Percentiles rank a stretch among this genome's conserved stretches.
phyloP scores from a whole-genome alignment of 306 rosid species.

The Cicer cuneatum region DNA sequence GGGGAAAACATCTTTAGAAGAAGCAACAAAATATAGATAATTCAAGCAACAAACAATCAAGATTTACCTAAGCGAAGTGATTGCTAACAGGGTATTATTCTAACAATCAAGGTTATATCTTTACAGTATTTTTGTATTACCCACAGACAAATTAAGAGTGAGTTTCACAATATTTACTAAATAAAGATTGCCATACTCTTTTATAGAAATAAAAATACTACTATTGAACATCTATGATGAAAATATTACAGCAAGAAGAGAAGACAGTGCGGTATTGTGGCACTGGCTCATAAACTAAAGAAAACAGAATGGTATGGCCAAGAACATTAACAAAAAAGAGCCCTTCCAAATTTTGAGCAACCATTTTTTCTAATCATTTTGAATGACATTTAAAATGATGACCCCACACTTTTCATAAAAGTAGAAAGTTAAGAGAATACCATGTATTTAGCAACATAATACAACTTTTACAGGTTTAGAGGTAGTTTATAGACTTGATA shows the following conservation, averaged over 20 bases:
- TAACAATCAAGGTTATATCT: slow-evolving; percentile 18
- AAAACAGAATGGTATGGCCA: background rate
- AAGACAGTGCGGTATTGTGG: slow-evolving; percentile 12
- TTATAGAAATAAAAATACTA: background rate
- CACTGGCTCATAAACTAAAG: slow-evolving; percentile 16
- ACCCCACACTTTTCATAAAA: background rate
- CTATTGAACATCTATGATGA: slow-evolving; percentile 7
- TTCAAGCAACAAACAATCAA: slow-evolving; percentile 25
- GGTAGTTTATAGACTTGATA: background rate
- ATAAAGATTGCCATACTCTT: background rate
- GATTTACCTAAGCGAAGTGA: background rate
- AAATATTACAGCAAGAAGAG: slow-evolving; percentile 21
- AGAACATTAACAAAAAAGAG: background rate
- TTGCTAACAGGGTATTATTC: slow-evolving; percentile 31
- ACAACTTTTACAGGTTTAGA: background rate
- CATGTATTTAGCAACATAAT: background rate
- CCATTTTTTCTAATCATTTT: slow-evolving; percentile 17
- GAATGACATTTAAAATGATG: slow-evolving; percentile 3
- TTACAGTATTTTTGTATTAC: background rate
- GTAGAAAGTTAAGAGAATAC: slow-evolving; percentile 2
- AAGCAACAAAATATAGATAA: slow-evolving; percentile 29
- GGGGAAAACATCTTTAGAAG: slow-evolving; percentile 18
- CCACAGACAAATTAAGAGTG: slow-evolving; percentile 5
- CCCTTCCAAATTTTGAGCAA: slow-evolving; percentile 21
- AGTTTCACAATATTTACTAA: background rate